phyloP scores from a whole-genome alignment of 1,139 yeast species.

The Candida tetrigidarum region DNA sequence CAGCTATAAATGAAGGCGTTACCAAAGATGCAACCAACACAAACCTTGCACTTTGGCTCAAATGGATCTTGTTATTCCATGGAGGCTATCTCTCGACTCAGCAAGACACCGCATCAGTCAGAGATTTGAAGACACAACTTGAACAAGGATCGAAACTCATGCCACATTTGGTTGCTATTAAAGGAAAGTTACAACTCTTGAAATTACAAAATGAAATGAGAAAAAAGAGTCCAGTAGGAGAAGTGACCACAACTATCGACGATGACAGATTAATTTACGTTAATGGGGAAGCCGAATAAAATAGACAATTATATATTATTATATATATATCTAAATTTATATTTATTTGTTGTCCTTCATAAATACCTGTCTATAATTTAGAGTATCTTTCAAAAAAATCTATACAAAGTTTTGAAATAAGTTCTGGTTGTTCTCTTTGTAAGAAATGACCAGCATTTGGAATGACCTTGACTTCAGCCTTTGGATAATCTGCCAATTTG shows the following conservation, averaged over 20 bases:
- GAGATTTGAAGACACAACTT: conserved; percentile 33
- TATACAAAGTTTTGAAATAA: conserved; percentile 29
- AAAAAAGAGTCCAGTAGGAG: conserved; percentile 22
- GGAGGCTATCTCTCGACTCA: conserved; percentile 43
- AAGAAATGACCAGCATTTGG: conserved; percentile 44
- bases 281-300: conserved; percentile 45
- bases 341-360: too few species aligned
- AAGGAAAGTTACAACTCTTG: conserved; percentile 48
- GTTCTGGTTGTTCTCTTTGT: conserved; percentile 44
- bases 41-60: conserved; percentile 49
- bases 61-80: conserved; percentile 50
- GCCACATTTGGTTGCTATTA: conserved; percentile 45
- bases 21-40: conserved; percentile 38
- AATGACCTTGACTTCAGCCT: conserved; percentile 34
- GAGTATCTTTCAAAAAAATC: conserved; percentile 30
- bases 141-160: conserved; percentile 36
- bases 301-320: too few species aligned
- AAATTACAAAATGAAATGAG: conserved; percentile 44
- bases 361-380: conserved; percentile 1
- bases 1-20: conserved; percentile 35
- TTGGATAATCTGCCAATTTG: conserved; percentile 24
- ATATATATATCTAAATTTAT: too few species aligned
- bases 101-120: conserved; percentile 35
- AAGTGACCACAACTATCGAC: conserved; percentile 18
- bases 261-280: conserved; percentile 32